Percentiles rank a stretch among this genome's conserved stretches.
Evolutionary conservation across 2,329 filamentous ascomycete genomes (phyloP).

Genomic region (Ascochyta koolunga): DNA sequence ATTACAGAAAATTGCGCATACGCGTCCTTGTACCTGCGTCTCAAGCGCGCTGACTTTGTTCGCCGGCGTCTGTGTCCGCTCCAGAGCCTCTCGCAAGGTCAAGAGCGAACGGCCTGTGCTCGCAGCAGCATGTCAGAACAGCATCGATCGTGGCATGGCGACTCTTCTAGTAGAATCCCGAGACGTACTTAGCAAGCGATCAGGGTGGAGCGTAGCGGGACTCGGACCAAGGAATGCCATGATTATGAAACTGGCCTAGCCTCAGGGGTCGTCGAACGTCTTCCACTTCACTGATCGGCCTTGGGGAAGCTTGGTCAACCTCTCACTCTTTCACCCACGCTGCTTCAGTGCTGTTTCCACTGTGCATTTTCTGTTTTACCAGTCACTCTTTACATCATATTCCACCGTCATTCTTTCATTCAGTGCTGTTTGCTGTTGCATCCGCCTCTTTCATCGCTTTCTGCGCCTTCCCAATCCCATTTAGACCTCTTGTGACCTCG

Average conservation of each 20-base stretch:
- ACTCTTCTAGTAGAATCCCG: constrained; percentile 16
- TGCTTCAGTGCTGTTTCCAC: constrained; percentile 44
- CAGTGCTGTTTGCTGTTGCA: constrained; percentile 32
- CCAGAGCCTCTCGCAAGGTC: not conserved
- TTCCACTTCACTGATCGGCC: constrained; percentile 29
- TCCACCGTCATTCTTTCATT: constrained; percentile 28
- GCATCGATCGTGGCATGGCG: not conserved
- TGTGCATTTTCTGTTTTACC: constrained; percentile 36
- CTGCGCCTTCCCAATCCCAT: constrained; percentile 20
- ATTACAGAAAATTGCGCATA: constrained; percentile 17
- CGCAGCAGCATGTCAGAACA: constrained; percentile 9
- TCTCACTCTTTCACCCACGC: constrained; percentile 39
- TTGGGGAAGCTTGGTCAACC: constrained; percentile 33
- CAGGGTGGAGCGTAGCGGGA: constrained; percentile 11
- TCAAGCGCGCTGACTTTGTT: constrained; percentile 9
- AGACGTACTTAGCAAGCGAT: constrained; percentile 11
- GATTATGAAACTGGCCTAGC: constrained; percentile 33
- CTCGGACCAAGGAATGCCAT: constrained; percentile 15
- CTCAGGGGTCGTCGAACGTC: constrained; percentile 29
- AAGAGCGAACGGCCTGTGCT: not conserved
- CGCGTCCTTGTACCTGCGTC: constrained; percentile 19
- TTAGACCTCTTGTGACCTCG: constrained; percentile 19
- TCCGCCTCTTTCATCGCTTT: constrained; percentile 28
- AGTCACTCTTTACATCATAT: constrained; percentile 37
- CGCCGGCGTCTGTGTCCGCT: not conserved